Evolutionary conservation across 768 basidiomycete genomes (phyloP), one percentile per base, ranked within the genome.

Genomic region (Amanita subjunquillea): DNA sequence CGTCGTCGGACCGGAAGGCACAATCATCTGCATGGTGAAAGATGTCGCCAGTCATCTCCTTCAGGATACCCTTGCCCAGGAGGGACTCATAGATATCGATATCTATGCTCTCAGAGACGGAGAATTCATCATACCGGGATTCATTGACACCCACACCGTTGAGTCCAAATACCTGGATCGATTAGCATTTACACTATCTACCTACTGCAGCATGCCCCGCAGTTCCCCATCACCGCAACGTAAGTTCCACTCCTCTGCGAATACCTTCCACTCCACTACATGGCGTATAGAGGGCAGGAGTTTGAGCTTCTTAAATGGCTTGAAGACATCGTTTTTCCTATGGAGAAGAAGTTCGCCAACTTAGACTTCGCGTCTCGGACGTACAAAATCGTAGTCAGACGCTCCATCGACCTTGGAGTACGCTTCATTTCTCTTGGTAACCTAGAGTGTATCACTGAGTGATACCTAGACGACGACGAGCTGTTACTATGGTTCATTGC

Each of bases 281-380:
- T 36, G 50, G 42, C 39, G 47, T 54, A 39, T 47, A 61, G 88
- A 9, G 94, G 93, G 6, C 84, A 87, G 55, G 78, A 93, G 58
- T 83, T 86, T 59, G 80, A 95, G 61, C 82, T 98, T 3, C 74
- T 97, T 10, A 87, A 91, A 55, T 98, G 95, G 95, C 77, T 95
- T 23, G 62, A 78, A 22, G 70, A 85, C 22, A 73, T 90, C 53
- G 96, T 93, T 2, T 98, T 95, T 65, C 95, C 95, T 0, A 80
- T 79, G 62, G 95, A 98, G 63, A 73, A 79, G 23, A 82, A 77
- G 54, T 97, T 92, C 63, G 58, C 68, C 9, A 82, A 95, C 59
- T 54, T 74, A 3, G 67, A 71, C 2, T 92, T 91, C 65, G 93
- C 95, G 2, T 65, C 69, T 36, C 72, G 67, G 40, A 72, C 80